Evolutionary conservation across 1,284 basidiomycete species (phyloP), one percentile per base, ranked within the genome.

Genomic region (Anthracocystis setariae): DNA sequence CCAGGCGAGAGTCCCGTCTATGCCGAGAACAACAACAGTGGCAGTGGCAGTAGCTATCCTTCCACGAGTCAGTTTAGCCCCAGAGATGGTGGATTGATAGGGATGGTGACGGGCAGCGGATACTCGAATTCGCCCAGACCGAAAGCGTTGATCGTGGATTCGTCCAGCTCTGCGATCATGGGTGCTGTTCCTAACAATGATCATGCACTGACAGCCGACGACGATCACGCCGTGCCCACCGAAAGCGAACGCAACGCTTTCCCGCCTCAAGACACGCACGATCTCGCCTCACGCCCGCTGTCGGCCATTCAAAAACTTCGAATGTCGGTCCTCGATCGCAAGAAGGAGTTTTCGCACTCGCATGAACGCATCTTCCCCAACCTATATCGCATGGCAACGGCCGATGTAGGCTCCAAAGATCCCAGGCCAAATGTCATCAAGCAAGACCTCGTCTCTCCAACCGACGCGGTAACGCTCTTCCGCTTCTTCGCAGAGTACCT

Each of bases 401-500:
- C 59, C 7, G 64, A 67, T 29, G 57, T 67, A 0, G 64, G 64
- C 18, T 56, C 52, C 48, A 67, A 67, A 46, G 57, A 67, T 27
- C 64, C 64, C 1, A 47, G 64, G 2, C 64, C 64, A 27, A 61
- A 67, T 40, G 64, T 67, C 2, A 60, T 67, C 53, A 67, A 67
- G 48, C 64, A 67, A 33, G 57, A 67, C 13, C 57, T 67, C 39
- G 53, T 67, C 20, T 52, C 52, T 3, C 64, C 64, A 0, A 38
- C 42, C 3, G 64, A 67, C 32, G 64, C 64, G 3, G 64, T 67
- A 1, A 57, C 59, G 17, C 57, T 67, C 12, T 67, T 67, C 44
- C 43, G 49, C n/a, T 67, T 67, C 64, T 67, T 52, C 25, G 64
- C 64, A 24, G 64, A 67, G 27, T 67, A 67, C 20, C 47, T 67